Evolutionary conservation across 1,284 basidiomycete genomes (phyloP), one percentile per base, ranked within the genome.

Genomic region (Ustilago tritici): DNA sequence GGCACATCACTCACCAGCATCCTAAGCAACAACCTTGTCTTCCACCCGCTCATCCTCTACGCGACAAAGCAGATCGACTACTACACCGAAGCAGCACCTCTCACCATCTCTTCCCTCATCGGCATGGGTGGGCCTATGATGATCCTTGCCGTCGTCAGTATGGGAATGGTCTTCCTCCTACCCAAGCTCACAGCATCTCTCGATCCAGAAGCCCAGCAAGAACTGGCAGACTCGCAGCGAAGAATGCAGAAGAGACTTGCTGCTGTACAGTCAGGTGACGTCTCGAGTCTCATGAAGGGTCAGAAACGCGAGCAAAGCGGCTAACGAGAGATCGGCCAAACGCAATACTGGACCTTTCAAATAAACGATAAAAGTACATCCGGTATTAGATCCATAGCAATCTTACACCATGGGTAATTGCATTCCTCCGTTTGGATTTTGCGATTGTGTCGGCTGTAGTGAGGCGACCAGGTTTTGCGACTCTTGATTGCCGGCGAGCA

Each of bases 401-500:
- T 10, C 47, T 61, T 54, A 72, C 47, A 64, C 65, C 70, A 72
- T 72, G 1, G 61, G 65, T 40, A 72, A 17, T 14, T 56, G 64
- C 40, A 57, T 49, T 17, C 64, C 61, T 4, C 38, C 53, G 14
- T 40, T 14, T 14, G 53, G 35, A 61, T 43, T 61, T 10, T 54
- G 32, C 9, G 57, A 28, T 23, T 68, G 61, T 35, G 40, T 23
- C 10, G 80, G 81, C 38, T 78, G 71, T 15, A 85, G 61, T 32
- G 69, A 61, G 15, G 56, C 65, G 8, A 85, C 57, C 0, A 79
- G 70, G 23, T 43, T 68, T 56, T 85, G 82, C 32, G 81, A 84
- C 50, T 76, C 74, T 15, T 40, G 36, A 55, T 85, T 85, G 31
- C 61, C 61, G 9, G 72, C 79, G 12, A 85, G 70, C 46, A 85